Conservation (phyloP, 2,329 filamentous ascomycete species). For the Xylariaceae sp. region DNA sequence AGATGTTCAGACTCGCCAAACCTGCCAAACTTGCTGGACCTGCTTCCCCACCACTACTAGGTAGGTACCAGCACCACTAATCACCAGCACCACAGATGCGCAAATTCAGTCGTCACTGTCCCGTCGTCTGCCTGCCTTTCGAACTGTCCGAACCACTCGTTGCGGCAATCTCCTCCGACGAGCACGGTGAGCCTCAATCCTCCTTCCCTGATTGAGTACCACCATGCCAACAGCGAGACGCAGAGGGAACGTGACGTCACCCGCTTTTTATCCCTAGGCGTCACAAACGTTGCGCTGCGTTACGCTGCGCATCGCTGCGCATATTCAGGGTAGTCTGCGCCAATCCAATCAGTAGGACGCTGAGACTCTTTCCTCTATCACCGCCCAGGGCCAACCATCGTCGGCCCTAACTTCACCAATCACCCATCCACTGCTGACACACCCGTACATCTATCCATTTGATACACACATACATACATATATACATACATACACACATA, state of each 20-base stretch:
- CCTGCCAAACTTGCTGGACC: too few species aligned
- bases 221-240: conserved; percentile 20
- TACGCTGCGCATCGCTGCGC: too few species aligned
- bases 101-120: conserved; percentile 12
- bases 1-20: too few species aligned
- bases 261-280: conserved; percentile 5
- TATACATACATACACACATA: conserved; percentile 4
- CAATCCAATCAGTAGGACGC: conserved; percentile 12
- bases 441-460: background rate
- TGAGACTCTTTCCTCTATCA: conserved; percentile 9
- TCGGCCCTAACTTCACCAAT: conserved; percentile 9
- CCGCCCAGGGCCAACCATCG: conserved; percentile 16
- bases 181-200: conserved; percentile 23
- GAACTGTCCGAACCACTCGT: conserved; percentile 6
- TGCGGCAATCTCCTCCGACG: conserved; percentile 10
- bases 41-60: too few species aligned
- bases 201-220: conserved; percentile 17
- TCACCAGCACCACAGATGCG: conserved; percentile 15
- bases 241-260: background rate
- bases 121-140: conserved; percentile 5
- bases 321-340: conserved; percentile 13
- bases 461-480: background rate
- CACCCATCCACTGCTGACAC: background rate
- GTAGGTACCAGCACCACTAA: background rate
- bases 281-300: too few species aligned